Evolutionary conservation across 495 filamentous ascomycete genomes (phyloP), one percentile per base, ranked within the genome.

Genomic region (Apiosordaria backusii): DNA sequence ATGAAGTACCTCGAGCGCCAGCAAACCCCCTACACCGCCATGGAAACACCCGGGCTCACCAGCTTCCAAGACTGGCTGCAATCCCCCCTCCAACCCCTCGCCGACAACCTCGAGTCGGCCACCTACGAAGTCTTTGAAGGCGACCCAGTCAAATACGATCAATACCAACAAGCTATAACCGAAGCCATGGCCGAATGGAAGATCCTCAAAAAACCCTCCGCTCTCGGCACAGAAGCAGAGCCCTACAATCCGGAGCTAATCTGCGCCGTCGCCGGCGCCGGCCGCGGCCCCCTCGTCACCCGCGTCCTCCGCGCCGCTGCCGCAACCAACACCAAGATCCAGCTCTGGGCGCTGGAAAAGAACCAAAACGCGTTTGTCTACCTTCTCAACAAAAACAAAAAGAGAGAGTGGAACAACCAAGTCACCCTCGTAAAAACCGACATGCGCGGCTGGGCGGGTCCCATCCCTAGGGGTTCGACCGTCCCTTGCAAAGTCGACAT

Each of bases 91-190:
- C 96, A 99, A 72, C 95, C 95, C 0, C 83, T 99, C 21, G 91
- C 95, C 0, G 95, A 98, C 77, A 98, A 99, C 68, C 84, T 99
- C 24, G 95, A 99, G 73, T 95, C 91, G 58, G 90, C 96, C 62
- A 99, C 95, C 1, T 99, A 99, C 75, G 95, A 99, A 75, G 93
- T 98, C 9, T 99, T 99, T 72, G 95, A 99, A 76, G 96, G 95
- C 68, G 96, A 98, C 65, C 95, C 95, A 0, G 88, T 98, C 75
- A 99, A 99, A 77, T 99, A 99, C 75, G 89, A 93, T 61, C 93
- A 92, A 82, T 99, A 99, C 75, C 92, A 97, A 74, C 78, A 82
- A 19, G 95, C 95, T 50, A 92, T 97, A 60, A 82, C 84, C 1
- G 84, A 89, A 65, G 94, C 95, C 0, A 84, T 99, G 66, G 79